Conservation (phyloP, 2,329 filamentous ascomycete genomes). For the Arthroderma sp. region DNA sequence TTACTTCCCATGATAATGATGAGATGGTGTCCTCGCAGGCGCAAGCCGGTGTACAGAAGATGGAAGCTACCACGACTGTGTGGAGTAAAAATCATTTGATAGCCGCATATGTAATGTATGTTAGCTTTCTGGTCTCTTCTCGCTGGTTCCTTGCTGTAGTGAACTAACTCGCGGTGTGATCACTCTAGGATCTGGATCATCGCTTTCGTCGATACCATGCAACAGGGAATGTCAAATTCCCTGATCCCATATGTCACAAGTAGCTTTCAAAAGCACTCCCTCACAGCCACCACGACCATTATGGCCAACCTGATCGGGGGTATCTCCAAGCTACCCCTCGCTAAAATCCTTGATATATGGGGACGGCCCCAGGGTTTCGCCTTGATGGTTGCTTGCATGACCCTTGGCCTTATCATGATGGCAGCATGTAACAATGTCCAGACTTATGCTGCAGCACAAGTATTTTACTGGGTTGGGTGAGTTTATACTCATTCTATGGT, state of each 20-base stretch:
- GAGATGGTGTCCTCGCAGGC: not conserved
- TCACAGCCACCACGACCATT: conserved; percentile 39
- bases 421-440: conserved; percentile 47
- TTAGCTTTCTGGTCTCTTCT: not conserved
- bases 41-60: conserved; percentile 25
- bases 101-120: conserved; percentile 19
- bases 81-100: conserved; percentile 27
- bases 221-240: conserved; percentile 21
- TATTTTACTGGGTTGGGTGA: conserved; percentile 46
- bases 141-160: not conserved
- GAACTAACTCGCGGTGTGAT: not conserved
- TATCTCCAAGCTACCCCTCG: conserved; percentile 43
- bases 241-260: conserved; percentile 39
- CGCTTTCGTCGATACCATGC: conserved; percentile 23
- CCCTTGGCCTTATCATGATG: conserved; percentile 45
- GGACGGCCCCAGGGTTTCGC: conserved; percentile 44
- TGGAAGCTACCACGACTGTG: conserved; percentile 28
- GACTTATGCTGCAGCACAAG: conserved; percentile 48
- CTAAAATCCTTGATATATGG: conserved; percentile 50
- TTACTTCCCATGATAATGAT: not conserved
- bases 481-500: not conserved
- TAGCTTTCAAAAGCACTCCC: conserved; percentile 37
- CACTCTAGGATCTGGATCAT: conserved; percentile 24
- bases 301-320: conserved; percentile 43
- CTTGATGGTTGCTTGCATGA: conserved; percentile 32